Evolutionary conservation across 495 filamentous ascomycete species (phyloP), one percentile per base, ranked within the genome.

Genomic region (Hypoxylon crocopeplum): DNA sequence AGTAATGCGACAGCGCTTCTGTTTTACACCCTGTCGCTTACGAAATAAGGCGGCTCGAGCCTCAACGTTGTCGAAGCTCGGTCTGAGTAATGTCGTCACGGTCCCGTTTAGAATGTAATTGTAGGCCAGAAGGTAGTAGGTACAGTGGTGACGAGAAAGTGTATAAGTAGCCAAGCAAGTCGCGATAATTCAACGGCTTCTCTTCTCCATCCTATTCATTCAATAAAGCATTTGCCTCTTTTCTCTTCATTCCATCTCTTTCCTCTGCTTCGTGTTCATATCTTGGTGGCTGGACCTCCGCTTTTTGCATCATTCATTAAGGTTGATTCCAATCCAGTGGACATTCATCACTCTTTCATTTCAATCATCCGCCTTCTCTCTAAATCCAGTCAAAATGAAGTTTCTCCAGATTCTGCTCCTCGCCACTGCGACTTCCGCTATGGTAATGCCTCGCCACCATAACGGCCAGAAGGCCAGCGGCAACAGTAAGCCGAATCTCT

Each of bases 361-460:
- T 42, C 56, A 37, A 20, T n/a, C 39, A 33, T 44, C 17, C 37
- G 19, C 17, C 19, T 52, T 48, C 16, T 48, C 48, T 32, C 12
- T 22, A 12, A 12, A 59, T 19, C 21, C 33, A 58, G 48, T 51
- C 55, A 64, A 59, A 45, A 69, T 69, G 66, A 65, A 69, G 53
- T 69, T 66, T 50, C 40, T 65, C 49, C 25, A 49, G 34, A 66
- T 69, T 36, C 57, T 69, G 29, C 30, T 69, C 27, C 62, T 69
- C 17, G 66, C 66, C 30, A 66, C 66, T n/a, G 25, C 66, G 47
- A 58, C 66, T 32, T 53, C 51, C 20, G 66, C 66, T 29, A 13
- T 66, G 58, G 66, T 66, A 1, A 16, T 66, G 54, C 66, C 66
- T 47, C 66, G 66, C 22, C 66, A 69, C 33, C 66, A 69, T 33